A percentile compares a stretch with the other conserved stretches of the same genome.
Conservation (phyloP, 129 eudicot species). For the Daucus carota region DH1_v3.0 NC_030386.2:37205001-37205500, state of each 20-base stretch:
- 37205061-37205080: background rate
- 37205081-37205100: background rate
- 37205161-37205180: background rate
- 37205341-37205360: conserved; percentile 88
- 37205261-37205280: background rate
- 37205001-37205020: background rate
- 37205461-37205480: conserved; percentile 70
- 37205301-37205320: conserved; percentile 36
- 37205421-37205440: conserved; percentile 25
- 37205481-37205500: conserved; percentile 68
- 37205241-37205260: background rate
- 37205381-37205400: conserved; percentile 28
- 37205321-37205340: conserved; percentile 86
- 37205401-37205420: conserved; percentile 18
- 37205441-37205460: conserved; percentile 47
- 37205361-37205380: conserved; percentile 60
- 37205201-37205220: background rate
- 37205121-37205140: background rate
- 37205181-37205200: background rate
- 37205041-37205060: conserved; percentile 1
- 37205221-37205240: background rate
- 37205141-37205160: conserved; percentile 3
- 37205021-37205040: conserved; percentile 11
- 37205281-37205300: conserved; percentile 14
- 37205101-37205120: conserved; percentile 11